Evolutionary conservation across 2,329 filamentous ascomycete species (phyloP).

Genomic region (Pyrenochaeta sp.): DNA sequence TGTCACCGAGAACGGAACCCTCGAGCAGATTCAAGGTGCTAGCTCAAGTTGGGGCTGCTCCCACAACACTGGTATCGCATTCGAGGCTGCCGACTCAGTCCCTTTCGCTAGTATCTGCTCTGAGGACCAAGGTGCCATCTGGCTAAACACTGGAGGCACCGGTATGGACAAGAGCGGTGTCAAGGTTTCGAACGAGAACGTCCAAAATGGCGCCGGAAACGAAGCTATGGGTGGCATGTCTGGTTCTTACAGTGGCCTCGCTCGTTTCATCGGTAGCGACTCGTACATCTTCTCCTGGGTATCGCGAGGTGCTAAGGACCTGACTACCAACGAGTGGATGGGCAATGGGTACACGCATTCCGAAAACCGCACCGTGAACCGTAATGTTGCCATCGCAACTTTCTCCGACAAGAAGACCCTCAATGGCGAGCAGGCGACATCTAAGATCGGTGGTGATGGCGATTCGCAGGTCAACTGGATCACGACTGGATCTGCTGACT

Average conservation of each 20-base stretch:
- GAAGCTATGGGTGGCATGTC: constrained; percentile 70
- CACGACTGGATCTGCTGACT: constrained; percentile 61
- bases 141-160: constrained; percentile 68
- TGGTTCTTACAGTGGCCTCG: constrained; percentile 68
- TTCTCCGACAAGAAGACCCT: constrained; percentile 68
- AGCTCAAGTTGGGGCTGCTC: constrained; percentile 68
- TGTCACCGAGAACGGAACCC: constrained; percentile 57
- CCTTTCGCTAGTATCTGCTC: constrained; percentile 68
- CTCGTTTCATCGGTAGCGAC: constrained; percentile 60
- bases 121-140: constrained; percentile 70
- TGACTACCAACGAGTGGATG: constrained; percentile 66
- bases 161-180: constrained; percentile 68
- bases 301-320: constrained; percentile 65
- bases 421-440: constrained; percentile 62
- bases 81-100: constrained; percentile 66
- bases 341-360: constrained; percentile 63
- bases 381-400: constrained; percentile 67
- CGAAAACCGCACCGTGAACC: constrained; percentile 64
- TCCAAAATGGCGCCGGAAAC: constrained; percentile 65
- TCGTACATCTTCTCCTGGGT: constrained; percentile 71
- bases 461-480: constrained; percentile 69
- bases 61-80: constrained; percentile 71
- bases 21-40: constrained; percentile 62
- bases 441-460: constrained; percentile 62
- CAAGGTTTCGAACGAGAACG: constrained; percentile 70